These are phyloP conservation scores for Trichoderma oligosporum DNA, from an alignment of 2,329 filamentous ascomycete genomes.

Conservation along the genomic window DNA sequence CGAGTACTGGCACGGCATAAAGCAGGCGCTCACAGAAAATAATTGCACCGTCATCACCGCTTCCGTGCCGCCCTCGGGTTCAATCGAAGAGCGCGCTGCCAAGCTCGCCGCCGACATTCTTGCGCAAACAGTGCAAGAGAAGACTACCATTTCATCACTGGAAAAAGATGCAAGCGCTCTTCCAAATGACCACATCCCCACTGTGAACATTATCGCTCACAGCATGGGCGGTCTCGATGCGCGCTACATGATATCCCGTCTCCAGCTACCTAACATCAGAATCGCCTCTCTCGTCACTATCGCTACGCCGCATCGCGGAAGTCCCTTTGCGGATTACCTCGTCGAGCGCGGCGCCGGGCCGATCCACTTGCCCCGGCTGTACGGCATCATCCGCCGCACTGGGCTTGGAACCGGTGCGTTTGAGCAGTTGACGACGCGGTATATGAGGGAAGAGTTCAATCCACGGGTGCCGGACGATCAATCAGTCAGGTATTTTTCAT, in stretches of 20 bases:
- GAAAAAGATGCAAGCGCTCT: too few relatives aligned
- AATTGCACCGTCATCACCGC: slow-evolving; percentile 55
- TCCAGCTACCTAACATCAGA: slow-evolving; percentile 44
- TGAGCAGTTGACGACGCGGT: slow-evolving; percentile 54
- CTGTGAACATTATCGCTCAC: slow-evolving; percentile 75
- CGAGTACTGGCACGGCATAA: slow-evolving; percentile 64
- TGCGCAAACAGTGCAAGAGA: slow-evolving; percentile 33
- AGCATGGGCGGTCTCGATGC: slow-evolving; percentile 64
- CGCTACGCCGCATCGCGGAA: slow-evolving; percentile 54
- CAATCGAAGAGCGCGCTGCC: slow-evolving; percentile 57
- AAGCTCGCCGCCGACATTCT: slow-evolving; percentile 55
- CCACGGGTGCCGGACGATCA: slow-evolving; percentile 51
- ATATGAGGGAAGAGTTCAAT: slow-evolving; percentile 60
- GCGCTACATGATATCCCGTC: slow-evolving; percentile 59
- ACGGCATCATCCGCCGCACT: slow-evolving; percentile 46
- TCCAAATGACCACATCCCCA: slow-evolving; percentile 34
- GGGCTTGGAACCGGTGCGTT: slow-evolving; percentile 60
- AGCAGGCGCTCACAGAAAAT: slow-evolving; percentile 52
- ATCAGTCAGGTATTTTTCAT: slow-evolving; percentile 58
- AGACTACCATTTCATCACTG: not conserved
- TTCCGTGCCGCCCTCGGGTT: slow-evolving; percentile 58
- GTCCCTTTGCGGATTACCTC: slow-evolving; percentile 52
- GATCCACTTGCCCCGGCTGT: slow-evolving; percentile 51
- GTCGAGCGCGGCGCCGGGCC: slow-evolving; percentile 43
- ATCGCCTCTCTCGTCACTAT: slow-evolving; percentile 53